Conservation (phyloP, 1,284 basidiomycete species). For the Cryptococcus jaspeensis region DNA sequence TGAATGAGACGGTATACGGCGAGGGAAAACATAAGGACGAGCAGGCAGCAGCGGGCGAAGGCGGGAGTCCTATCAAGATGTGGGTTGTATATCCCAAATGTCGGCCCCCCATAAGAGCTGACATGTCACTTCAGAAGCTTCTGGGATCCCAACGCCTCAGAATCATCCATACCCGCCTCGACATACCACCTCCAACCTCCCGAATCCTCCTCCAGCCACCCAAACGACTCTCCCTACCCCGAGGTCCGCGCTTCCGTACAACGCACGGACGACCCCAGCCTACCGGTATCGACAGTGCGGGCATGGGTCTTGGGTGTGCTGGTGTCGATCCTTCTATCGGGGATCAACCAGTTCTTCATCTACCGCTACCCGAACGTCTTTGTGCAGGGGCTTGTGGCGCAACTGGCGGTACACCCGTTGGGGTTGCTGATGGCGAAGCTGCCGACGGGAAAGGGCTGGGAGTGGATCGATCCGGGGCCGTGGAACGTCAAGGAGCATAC, state of each 20-base stretch:
- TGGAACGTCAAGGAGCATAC: conserved; percentile 49
- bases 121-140: too few species aligned
- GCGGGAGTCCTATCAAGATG: too few species aligned
- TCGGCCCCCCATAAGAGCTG: too few species aligned
- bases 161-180: too few species aligned
- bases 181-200: too few species aligned
- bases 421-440: conserved; percentile 5
- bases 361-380: conserved; percentile 26
- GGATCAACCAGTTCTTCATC: conserved; percentile 61
- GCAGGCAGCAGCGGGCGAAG: too few species aligned
- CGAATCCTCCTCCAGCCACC: too few species aligned
- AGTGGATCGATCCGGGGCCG: conserved; percentile 45
- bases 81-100: too few species aligned
- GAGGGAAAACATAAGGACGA: too few species aligned
- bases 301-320: conserved; percentile 32
- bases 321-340: conserved; percentile 58
- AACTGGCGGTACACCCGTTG: conserved; percentile 16
- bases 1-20: too few species aligned
- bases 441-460: conserved; percentile 5
- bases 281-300: conserved; percentile 11
- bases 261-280: conserved; percentile 9
- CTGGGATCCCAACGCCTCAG: too few species aligned
- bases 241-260: conserved; percentile 13
- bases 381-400: conserved; percentile 25
- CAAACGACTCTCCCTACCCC: conserved; percentile 13